Conservation (phyloP, 306 rosid genomes). For the Albizia julibrissin region DNA sequence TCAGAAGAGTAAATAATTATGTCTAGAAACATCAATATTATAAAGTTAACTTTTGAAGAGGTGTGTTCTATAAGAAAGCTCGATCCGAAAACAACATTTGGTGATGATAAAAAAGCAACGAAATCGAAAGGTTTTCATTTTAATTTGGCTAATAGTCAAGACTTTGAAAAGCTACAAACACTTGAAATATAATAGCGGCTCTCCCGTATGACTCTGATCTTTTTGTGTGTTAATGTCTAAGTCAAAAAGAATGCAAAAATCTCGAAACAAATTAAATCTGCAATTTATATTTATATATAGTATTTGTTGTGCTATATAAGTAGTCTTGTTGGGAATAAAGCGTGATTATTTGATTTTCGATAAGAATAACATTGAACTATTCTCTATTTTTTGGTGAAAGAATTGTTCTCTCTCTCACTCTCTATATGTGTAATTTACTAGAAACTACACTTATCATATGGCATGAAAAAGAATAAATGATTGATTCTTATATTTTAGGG, state of each 20-base stretch:
- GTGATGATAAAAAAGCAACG: neutral
- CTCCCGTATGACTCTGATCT: neutral
- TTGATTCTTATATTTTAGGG: neutral
- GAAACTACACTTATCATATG: no score
- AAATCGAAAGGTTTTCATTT: neutral
- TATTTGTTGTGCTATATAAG: no score
- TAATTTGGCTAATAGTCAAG: no score
- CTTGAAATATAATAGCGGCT: neutral
- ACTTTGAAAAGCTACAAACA: neutral
- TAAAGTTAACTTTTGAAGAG: neutral
- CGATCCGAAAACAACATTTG: neutral
- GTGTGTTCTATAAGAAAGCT: neutral
- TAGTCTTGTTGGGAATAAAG: neutral
- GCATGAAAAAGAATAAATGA: no score
- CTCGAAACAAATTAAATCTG: neutral
- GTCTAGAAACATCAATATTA: neutral
- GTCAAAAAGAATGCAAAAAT: neutral
- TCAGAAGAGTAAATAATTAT: no score
- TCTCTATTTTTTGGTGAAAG: no score
- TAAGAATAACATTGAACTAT: neutral
- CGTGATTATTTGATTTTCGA: neutral
- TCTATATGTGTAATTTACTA: no score
- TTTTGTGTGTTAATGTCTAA: neutral
- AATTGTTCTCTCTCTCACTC: no score
- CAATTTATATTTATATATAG: neutral